Evolutionary conservation across 2,329 filamentous ascomycete species (phyloP), one percentile per base, ranked within the genome.

Genomic region (Erysiphe pulchra): DNA sequence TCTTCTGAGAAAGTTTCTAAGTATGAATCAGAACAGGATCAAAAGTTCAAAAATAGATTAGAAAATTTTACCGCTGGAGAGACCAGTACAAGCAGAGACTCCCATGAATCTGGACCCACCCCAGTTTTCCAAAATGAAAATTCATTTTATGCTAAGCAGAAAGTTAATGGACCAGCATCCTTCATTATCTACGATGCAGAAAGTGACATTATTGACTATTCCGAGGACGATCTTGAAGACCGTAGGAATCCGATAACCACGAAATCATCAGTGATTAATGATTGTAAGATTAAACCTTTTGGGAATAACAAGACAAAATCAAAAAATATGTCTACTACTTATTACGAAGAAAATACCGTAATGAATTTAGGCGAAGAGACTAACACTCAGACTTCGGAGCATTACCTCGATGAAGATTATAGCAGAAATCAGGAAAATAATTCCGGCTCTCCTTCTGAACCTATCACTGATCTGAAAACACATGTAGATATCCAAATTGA

Each of bases 131-230:
- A 10, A n/a, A 38, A 38, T 9, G 16, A 38, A 4, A 38, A 38
- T n/a, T n/a, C 16, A 9, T 16, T 4, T 38, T 17, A 4, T n/a
- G 6, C 36, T 38, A 38, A 10, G 36, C 36, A n/a, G 9, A 38
- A n/a, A 38, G 10, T 4, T 17, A n/a, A 14, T 10, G 20, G 37
- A 11, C 4, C 18, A 18, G 17, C 43, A 10, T 37, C 17, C 10
- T 30, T 28, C 31, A 37, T 16, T 37, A n/a, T 11, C 14, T 16
- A 47, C 40, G 50, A 56, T 37, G 55, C 59, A 42, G 57, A 61
- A n/a, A 61, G 60, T 12, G 63, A 67, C 50, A 48, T 63, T n/a
- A 61, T 66, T 52, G 65, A 67, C 48, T 71, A 69, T 52, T 65
- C 66, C 20, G 67, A 71, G 3, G 47, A 49, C n/a, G 50, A 51